These are phyloP conservation scores for Aureobasidium vineae DNA, from an alignment of 2,329 filamentous ascomycete species.

Conservation along the genomic window DNA sequence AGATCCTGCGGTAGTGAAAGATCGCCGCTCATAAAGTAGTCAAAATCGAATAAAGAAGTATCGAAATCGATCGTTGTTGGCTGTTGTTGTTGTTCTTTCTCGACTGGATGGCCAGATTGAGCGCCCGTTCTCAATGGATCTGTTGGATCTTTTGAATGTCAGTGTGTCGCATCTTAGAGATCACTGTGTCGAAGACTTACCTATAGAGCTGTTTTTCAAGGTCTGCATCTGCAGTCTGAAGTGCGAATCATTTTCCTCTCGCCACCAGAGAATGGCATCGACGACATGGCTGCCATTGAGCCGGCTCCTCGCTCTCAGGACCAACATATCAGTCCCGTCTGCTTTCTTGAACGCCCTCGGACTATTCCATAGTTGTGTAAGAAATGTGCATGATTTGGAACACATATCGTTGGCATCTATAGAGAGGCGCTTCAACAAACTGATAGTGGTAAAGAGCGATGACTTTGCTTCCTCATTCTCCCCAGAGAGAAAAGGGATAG, in stretches of 20 bases:
- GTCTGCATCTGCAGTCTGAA: constrained; percentile 10
- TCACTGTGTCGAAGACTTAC: neutral
- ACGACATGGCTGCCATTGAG: constrained; percentile 6
- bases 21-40: constrained; percentile 12
- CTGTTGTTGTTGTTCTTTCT: constrained; percentile 1
- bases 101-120: neutral
- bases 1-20: neutral
- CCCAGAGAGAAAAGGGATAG: neutral
- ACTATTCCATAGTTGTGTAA: constrained; percentile 11
- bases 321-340: constrained; percentile 1
- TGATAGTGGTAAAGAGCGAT: neutral
- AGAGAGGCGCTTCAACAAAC: neutral
- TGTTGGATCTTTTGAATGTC: neutral
- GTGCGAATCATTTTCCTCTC: constrained; percentile 13
- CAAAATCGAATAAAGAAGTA: constrained; percentile 4
- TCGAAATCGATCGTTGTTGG: neutral
- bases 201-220: constrained; percentile 5
- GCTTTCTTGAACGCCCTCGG: constrained; percentile 9
- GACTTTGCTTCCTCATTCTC: neutral
- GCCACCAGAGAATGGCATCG: constrained; percentile 13
- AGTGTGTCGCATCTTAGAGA: neutral
- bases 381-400: neutral
- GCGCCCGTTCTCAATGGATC: neutral
- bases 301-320: neutral
- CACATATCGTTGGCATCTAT: constrained; percentile 12